Percentiles rank a stretch among this genome's conserved stretches.
Evolutionary conservation across 345 rosid species (phyloP).

Genomic region (Pistacia vera): DNA sequence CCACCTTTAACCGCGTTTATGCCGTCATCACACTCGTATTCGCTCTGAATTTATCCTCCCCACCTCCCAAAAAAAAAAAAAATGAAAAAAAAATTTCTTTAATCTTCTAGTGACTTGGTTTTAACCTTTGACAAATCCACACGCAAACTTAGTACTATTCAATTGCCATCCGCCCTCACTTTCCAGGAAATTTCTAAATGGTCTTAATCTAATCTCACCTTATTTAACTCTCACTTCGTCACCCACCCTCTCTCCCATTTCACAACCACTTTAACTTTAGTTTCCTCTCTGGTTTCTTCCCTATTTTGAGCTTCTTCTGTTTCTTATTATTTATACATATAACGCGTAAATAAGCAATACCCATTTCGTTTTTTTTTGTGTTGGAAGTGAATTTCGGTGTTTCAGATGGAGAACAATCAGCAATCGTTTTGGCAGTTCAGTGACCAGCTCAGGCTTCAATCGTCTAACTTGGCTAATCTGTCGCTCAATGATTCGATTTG

Average conservation of each 20-base stretch:
- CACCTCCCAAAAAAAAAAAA: too few relatives aligned
- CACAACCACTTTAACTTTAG: background rate
- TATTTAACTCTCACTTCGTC: constrained; percentile 24
- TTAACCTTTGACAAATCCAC: constrained; percentile 53
- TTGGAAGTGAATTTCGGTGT: constrained; percentile 4
- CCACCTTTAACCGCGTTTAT: constrained; percentile 39
- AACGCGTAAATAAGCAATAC: background rate
- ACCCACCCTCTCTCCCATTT: constrained; percentile 6
- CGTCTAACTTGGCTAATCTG: constrained; percentile 64
- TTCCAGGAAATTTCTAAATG: constrained; percentile 55
- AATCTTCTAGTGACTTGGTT: constrained; percentile 5
- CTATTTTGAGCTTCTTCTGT: constrained; percentile 1
- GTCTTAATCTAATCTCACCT: constrained; percentile 9
- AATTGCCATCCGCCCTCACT: constrained; percentile 6
- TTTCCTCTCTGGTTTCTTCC: background rate
- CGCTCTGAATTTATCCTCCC: background rate
- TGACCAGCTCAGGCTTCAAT: constrained; percentile 82
- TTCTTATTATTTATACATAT: background rate
- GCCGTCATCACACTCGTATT: constrained; percentile 22
- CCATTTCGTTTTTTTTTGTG: constrained; percentile 16
- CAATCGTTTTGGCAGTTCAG: constrained; percentile 96
- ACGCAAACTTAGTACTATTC: constrained; percentile 36
- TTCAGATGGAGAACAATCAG: constrained; percentile 77
- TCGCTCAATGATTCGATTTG: constrained; percentile 92
- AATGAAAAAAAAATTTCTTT: background rate